Percentiles rank a stretch among this genome's conserved stretches.
Evolutionary conservation across 2,329 filamentous ascomycete genomes (phyloP).

Genomic region (Alternaria burnsii): DNA sequence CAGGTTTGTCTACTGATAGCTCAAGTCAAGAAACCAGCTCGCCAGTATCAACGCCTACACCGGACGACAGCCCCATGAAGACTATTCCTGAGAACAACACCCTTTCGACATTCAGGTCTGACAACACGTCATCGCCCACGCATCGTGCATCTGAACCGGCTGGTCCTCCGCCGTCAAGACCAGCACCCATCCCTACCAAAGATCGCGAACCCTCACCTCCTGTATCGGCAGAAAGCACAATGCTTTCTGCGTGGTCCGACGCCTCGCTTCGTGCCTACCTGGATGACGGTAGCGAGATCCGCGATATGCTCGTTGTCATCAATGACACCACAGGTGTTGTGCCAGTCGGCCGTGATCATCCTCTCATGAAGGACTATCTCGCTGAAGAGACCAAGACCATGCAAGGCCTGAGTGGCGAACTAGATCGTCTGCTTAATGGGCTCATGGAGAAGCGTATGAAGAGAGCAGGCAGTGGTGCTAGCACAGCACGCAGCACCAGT

Average conservation of each 20-base stretch:
- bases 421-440: constrained; percentile 86
- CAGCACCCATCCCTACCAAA: constrained; percentile 44
- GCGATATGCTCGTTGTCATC: constrained; percentile 88
- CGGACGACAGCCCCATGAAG: constrained; percentile 44
- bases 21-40: constrained; percentile 69
- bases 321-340: constrained; percentile 88
- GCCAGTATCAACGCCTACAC: constrained; percentile 47
- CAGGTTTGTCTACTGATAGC: constrained; percentile 73
- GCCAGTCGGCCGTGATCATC: constrained; percentile 83
- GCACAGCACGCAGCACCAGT: constrained; percentile 15
- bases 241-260: constrained; percentile 82
- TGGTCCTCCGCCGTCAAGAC: constrained; percentile 47
- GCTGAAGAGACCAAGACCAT: constrained; percentile 86
- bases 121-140: constrained; percentile 34
- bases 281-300: constrained; percentile 86
- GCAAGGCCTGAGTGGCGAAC: constrained; percentile 85
- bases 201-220: constrained; percentile 38
- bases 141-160: constrained; percentile 27
- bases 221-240: constrained; percentile 55
- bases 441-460: constrained; percentile 68
- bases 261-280: constrained; percentile 86
- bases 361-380: constrained; percentile 81
- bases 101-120: constrained; percentile 27
- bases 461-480: constrained; percentile 20
- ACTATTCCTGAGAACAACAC: constrained; percentile 36